Base-by-base conservation (phyloP, 2,329 filamentous ascomycete species). In the Hysterium pulicare region DNA sequence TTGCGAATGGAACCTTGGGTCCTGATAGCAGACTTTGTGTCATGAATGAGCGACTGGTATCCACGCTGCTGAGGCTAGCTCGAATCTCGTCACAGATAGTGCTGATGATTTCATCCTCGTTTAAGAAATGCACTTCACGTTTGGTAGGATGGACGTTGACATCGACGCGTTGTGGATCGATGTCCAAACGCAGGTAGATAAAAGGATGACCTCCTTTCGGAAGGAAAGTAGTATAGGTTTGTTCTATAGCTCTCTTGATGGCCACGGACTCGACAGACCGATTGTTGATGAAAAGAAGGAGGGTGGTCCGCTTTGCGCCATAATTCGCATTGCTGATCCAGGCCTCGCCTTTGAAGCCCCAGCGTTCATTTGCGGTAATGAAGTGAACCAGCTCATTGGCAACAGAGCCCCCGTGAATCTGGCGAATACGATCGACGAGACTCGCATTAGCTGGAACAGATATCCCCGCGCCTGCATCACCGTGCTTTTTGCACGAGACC, bases 91-190 rank as follows among this genome's bases (percentile, higher is more conserved):
- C 81, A 69, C 90, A 96, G 4, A 98, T 83, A 11, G 81, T 78
- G 50, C 93, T 87, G 35, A 93, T 86, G 34, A 98, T 95, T 55
- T 98, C 93, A 50, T 98, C 93, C 63, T 98, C 93, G 48, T 97
- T 95, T 17, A 98, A 75, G 56, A 98, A 97, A 59, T 97, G 93
- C 16, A 98, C 93, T 62, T 98, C 91, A 38, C 89, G 79, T 66
- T 98, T 98, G 0, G 93, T 98, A 0, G 93, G 93, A 65, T 98
- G 93, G 1, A 98, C 86, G 55, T 98, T 98, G 60, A 98, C 94
- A 64, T 98, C 93, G 3, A 98, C 89, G 40, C 91, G 78, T 20
- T 86, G 82, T 1, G 93, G 91, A 54, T 97, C 90, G 44, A 98
- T 95, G 46, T 95, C 87, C 2, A 98, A 76, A 59, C 85, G 93